phyloP scores from a whole-genome alignment of 2,329 filamentous ascomycete species.

The Penicillium sp. region DNA sequence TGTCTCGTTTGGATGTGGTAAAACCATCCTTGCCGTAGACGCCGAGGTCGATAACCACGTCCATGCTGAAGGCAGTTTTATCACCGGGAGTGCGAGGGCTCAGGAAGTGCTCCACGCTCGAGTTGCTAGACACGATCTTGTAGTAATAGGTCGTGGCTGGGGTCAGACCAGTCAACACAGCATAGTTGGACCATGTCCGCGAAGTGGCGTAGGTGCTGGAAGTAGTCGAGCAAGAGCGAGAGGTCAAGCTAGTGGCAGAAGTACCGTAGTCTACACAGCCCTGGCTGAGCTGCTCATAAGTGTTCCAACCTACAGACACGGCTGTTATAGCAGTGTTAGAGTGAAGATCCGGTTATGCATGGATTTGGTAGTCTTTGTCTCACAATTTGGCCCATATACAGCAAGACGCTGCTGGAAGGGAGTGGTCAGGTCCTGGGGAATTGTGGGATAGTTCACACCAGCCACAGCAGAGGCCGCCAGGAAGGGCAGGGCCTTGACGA shows the following conservation, averaged over 20 bases:
- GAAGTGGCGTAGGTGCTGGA: conserved; percentile 59
- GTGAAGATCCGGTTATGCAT: too few relatives aligned
- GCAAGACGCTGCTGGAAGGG: conserved; percentile 60
- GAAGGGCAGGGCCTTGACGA: conserved; percentile 25
- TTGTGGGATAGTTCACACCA: conserved; percentile 49
- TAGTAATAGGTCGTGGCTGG: conserved; percentile 64
- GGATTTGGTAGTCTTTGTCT: conserved; percentile 19
- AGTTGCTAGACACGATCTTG: conserved; percentile 61
- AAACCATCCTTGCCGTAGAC: conserved; percentile 59
- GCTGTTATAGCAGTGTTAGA: conserved; percentile 37
- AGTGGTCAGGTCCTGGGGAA: conserved; percentile 56
- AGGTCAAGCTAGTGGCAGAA: conserved; percentile 44
- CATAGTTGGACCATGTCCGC: conserved; percentile 58
- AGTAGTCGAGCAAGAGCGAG: conserved; percentile 49
- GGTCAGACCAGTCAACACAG: conserved; percentile 51
- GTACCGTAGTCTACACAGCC: conserved; percentile 59
- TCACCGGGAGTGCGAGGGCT: conserved; percentile 60
- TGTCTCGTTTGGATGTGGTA: conserved; percentile 55
- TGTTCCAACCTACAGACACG: conserved; percentile 62
- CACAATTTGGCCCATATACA: conserved; percentile 55
- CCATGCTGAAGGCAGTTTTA: conserved; percentile 57
- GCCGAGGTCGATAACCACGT: conserved; percentile 59
- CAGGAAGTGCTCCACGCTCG: conserved; percentile 57
- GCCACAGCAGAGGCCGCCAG: conserved; percentile 27
- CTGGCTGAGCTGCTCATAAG: conserved; percentile 52